Conservation (phyloP, 176 grass and related monocot species). For the Tillandsia fasciculata region DNA sequence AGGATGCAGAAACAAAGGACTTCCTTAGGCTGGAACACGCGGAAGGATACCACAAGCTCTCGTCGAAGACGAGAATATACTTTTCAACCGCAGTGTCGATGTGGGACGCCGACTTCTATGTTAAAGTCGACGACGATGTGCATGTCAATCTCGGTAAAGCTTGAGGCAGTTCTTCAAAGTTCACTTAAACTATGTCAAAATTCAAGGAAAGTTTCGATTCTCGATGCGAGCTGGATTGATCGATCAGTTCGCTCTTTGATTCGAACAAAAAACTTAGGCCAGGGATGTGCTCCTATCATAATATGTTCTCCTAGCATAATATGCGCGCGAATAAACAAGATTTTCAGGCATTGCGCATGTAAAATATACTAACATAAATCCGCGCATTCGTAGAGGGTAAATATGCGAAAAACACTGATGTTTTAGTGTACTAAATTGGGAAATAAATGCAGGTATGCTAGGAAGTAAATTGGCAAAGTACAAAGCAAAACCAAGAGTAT, state of each 20-base stretch:
- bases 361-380: too few species aligned
- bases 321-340: neutral
- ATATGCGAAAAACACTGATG: too few species aligned
- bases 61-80: conserved; percentile 80
- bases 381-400: too few species aligned
- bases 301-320: neutral
- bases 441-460: conserved; percentile 48
- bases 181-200: too few species aligned
- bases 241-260: too few species aligned
- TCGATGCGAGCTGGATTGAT: neutral
- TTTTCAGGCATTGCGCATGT: neutral
- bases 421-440: too few species aligned
- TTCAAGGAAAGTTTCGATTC: too few species aligned
- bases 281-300: neutral
- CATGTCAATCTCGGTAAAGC: conserved; percentile 88
- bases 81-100: conserved; percentile 61
- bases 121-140: conserved; percentile 96
- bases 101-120: conserved; percentile 98
- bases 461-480: conserved; percentile 42
- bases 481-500: conserved; percentile 53
- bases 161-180: too few species aligned
- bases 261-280: too few species aligned
- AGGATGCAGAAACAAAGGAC: conserved; percentile 60
- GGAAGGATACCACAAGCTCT: conserved; percentile 85
- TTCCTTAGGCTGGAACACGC: conserved; percentile 76